Evolutionary conservation across 73 alveolate genomes (phyloP).

Genomic region (Stentor roeselii): DNA sequence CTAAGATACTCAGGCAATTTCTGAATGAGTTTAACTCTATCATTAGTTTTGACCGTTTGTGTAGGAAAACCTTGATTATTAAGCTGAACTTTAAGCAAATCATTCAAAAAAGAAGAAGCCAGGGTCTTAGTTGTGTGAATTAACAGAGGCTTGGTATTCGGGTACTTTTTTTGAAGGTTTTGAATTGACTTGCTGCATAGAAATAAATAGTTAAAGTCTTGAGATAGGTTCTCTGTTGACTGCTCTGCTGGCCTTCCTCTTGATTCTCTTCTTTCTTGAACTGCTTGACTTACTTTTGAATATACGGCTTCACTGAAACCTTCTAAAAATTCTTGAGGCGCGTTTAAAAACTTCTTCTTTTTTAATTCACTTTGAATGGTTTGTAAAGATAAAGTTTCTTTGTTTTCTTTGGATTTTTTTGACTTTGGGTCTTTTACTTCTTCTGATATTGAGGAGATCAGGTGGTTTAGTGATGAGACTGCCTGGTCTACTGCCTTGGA

Average conservation of each 20-base stretch:
- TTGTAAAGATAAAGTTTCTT: background rate
- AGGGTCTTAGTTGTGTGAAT: background rate
- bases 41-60: background rate
- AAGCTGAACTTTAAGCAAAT: background rate
- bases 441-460: background rate
- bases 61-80: background rate
- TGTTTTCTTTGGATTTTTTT: background rate
- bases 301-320: background rate
- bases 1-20: slow-evolving; percentile 1
- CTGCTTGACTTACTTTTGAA: background rate
- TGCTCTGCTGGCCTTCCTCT: background rate
- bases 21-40: background rate
- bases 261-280: background rate
- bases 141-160: slow-evolving; percentile 3
- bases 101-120: background rate
- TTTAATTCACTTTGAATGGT: background rate
- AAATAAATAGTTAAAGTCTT: slow-evolving; percentile 1
- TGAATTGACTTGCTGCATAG: background rate
- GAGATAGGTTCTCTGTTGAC: background rate
- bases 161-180: background rate
- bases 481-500: background rate
- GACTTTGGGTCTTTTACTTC: background rate
- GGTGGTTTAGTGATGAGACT: background rate
- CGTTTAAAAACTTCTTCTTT: background rate
- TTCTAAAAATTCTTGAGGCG: slow-evolving; percentile 5